Evolutionary conservation across 805 yeast species (phyloP).

Genomic region (Kuraishia molischiana): DNA sequence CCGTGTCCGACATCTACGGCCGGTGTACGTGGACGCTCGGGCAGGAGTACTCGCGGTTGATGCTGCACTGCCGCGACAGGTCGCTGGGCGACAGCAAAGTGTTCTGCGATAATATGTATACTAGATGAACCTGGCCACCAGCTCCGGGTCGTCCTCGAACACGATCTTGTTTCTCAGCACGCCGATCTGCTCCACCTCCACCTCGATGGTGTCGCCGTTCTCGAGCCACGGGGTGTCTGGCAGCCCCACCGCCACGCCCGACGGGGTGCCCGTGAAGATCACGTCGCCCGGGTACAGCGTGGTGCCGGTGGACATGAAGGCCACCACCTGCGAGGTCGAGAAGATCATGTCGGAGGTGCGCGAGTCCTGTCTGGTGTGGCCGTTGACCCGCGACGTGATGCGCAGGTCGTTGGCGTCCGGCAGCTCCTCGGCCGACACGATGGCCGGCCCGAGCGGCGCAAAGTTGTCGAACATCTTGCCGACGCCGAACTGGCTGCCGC

Average conservation of each 20-base stretch:
- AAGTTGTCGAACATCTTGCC: constrained; percentile 47
- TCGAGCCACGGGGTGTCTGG: constrained; percentile 30
- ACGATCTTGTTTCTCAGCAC: constrained; percentile 25
- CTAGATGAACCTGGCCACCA: background rate
- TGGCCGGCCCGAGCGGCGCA: constrained; percentile 50
- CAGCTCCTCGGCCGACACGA: constrained; percentile 23
- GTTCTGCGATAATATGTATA: constrained; percentile 40
- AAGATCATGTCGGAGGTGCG: constrained; percentile 40
- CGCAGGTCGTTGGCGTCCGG: constrained; percentile 23
- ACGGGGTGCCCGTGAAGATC: constrained; percentile 48
- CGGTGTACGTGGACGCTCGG: constrained; percentile 45
- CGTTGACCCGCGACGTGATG: constrained; percentile 33
- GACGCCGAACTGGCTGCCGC: constrained; percentile 42
- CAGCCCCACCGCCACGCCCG: constrained; percentile 36
- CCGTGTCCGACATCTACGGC: constrained; percentile 24
- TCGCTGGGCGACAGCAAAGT: constrained; percentile 38
- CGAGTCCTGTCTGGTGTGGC: constrained; percentile 34
- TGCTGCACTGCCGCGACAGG: constrained; percentile 40
- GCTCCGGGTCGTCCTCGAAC: background rate
- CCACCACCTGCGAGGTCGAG: constrained; percentile 28
- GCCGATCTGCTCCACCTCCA: constrained; percentile 33
- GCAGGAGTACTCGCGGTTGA: constrained; percentile 38
- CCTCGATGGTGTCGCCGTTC: constrained; percentile 33
- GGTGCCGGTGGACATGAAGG: constrained; percentile 40
- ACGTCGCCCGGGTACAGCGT: constrained; percentile 45